Evolutionary conservation across 495 filamentous ascomycete genomes (phyloP), one percentile per base, ranked within the genome.

Genomic region (Podospora fimiseda): DNA sequence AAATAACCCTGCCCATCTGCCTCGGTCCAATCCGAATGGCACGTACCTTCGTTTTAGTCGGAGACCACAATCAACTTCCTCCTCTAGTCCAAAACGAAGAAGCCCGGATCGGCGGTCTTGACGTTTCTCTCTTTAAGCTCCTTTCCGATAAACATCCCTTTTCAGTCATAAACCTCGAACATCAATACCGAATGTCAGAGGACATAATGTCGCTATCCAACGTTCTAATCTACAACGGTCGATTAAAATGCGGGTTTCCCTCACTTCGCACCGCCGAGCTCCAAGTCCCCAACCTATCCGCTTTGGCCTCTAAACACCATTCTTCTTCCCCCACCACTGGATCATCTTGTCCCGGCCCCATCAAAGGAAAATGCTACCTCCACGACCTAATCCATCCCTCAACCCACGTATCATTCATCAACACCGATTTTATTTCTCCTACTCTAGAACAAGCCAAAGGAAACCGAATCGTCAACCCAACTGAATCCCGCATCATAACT

Each of bases 121-220:
- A 98, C 67, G 75, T 95, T 46, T 95, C 89, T 65, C 78, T 97
- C 7, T 98, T 98, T 75, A 94, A 93, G 60, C 74, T 90, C 9
- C 81, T 98, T 19, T 96, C 88, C 14, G 92, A 97, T 59, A 77
- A 77, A 0, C 90, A 96, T 56, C 93, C 93, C 0, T 65, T 79
- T 19, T 89, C 90, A 1, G 90, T 97, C 9, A 87, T 91, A 57
- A 91, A 86, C 55, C 82, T 98, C 1, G 90, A 91, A 60, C 89
- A 95, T 58, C 93, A 98, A 65, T 98, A 98, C 61, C 89, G 93
- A 59, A 98, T 98, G 93, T 94, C 88, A 61, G 85, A 90, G 43
- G 92, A 97, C 24, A 86, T 98, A 48, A 97, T 97, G 93, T 78
- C 82, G 11, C 79, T 98, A 20, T 90, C 88, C 49, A 97, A 96